Evolutionary conservation across 2,329 filamentous ascomycete genomes (phyloP).

Genomic region (Fusarium heterosporum): DNA sequence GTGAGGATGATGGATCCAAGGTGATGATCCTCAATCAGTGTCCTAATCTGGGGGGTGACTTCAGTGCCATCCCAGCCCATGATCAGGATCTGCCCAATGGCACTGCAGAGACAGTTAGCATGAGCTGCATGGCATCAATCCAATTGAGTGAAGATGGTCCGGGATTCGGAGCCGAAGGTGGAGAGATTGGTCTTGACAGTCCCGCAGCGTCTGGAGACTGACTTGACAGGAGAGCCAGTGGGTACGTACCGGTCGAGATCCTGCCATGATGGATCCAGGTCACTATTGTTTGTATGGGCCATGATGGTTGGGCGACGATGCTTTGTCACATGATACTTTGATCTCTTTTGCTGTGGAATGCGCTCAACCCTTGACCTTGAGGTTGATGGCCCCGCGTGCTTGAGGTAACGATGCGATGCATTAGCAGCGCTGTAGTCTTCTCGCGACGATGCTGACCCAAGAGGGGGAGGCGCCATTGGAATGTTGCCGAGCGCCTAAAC

Average conservation of each 20-base stretch:
- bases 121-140: slow-evolving; percentile 1
- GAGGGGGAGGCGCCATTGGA: slow-evolving; percentile 46
- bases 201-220: not conserved
- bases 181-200: slow-evolving; percentile 25
- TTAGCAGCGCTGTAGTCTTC: slow-evolving; percentile 36
- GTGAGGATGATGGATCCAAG: slow-evolving; percentile 88
- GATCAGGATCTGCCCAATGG: slow-evolving; percentile 81
- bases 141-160: slow-evolving; percentile 8
- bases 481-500: slow-evolving; percentile 43
- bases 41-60: slow-evolving; percentile 84
- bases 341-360: slow-evolving; percentile 32
- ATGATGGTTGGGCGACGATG: slow-evolving; percentile 52
- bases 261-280: slow-evolving; percentile 75
- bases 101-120: slow-evolving; percentile 59
- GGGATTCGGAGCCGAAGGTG: slow-evolving; percentile 40
- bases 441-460: slow-evolving; percentile 38
- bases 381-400: slow-evolving; percentile 40
- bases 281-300: slow-evolving; percentile 49
- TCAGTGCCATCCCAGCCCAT: slow-evolving; percentile 90
- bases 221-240: slow-evolving; percentile 16
- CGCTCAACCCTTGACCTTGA: slow-evolving; percentile 26
- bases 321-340: slow-evolving; percentile 46
- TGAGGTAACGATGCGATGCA: slow-evolving; percentile 50
- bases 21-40: slow-evolving; percentile 84
- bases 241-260: slow-evolving; percentile 77